These are phyloP conservation scores for Amoebophrya sp. DNA, from an alignment of 169 alveolate genomes.

Conservation along the genomic window DNA sequence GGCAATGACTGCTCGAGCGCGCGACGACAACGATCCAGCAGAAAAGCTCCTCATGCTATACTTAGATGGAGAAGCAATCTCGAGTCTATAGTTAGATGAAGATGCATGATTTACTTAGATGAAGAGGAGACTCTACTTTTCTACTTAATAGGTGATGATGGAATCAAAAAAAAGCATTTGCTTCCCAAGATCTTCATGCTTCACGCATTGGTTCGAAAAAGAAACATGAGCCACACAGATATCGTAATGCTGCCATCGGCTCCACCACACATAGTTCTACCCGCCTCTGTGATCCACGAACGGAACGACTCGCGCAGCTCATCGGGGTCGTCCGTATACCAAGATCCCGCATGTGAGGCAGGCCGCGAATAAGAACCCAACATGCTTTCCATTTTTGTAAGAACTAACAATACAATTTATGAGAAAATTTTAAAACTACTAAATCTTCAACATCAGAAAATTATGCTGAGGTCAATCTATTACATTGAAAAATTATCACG, in stretches of 20 bases:
- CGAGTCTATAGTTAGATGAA: background rate
- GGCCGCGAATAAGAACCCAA: no score
- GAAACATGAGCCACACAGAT: no score
- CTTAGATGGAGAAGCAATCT: background rate
- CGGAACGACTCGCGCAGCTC: background rate
- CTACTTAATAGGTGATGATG: background rate
- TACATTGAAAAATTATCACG: no score
- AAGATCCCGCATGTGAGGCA: no score
- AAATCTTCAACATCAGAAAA: no score
- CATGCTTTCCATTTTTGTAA: no score
- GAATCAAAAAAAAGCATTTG: no score
- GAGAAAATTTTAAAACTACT: no score
- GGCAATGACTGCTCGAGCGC: background rate
- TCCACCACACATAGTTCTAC: background rate
- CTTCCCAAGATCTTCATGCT: no score
- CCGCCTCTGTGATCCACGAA: background rate
- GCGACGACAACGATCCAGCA: background rate
- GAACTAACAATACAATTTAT: no score
- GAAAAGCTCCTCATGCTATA: background rate
- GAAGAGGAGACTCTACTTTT: background rate
- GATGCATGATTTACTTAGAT: background rate
- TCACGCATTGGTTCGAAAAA: no score
- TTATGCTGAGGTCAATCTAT: no score
- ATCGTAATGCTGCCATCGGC: background rate
- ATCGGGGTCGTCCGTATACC: constrained; percentile 5